These are phyloP conservation scores for Prinsepia uniflora DNA, from an alignment of 306 rosid species.

Conservation along the genomic window DNA sequence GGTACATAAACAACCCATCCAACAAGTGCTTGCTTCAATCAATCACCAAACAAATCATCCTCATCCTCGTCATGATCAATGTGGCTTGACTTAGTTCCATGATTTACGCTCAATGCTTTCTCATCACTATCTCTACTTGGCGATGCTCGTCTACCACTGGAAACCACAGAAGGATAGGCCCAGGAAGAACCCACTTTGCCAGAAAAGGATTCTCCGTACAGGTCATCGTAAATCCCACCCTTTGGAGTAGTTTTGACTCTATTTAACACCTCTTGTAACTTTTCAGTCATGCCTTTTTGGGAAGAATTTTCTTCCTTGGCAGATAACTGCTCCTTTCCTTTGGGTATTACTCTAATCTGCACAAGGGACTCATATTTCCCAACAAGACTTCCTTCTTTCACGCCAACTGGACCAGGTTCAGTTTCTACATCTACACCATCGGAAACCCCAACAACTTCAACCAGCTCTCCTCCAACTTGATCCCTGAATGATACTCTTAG, in stretches of 20 bases:
- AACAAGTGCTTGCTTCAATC: constrained; percentile 24
- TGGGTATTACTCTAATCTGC: constrained; percentile 84
- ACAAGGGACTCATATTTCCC: constrained; percentile 95
- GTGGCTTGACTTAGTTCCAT: constrained; percentile 41
- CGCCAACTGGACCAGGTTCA: constrained; percentile 93
- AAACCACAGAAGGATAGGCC: constrained; percentile 61
- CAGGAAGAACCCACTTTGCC: constrained; percentile 85
- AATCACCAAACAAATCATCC: constrained; percentile 85
- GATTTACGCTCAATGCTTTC: constrained; percentile 36
- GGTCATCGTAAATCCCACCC: constrained; percentile 80
- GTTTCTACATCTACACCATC: constrained; percentile 95
- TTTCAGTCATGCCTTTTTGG: constrained; percentile 88
- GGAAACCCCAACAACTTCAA: constrained; percentile 82
- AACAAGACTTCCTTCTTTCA: constrained; percentile 96
- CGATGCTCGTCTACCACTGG: constrained; percentile 35
- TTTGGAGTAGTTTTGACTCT: constrained; percentile 66
- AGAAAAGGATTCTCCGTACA: constrained; percentile 81
- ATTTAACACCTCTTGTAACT: constrained; percentile 77
- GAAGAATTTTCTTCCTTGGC: constrained; percentile 52
- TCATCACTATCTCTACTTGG: constrained; percentile 38
- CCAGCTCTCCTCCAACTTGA: constrained; percentile 93
- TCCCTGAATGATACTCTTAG: constrained; percentile 80
- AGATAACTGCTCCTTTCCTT: constrained; percentile 70
- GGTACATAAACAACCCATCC: constrained; percentile 25
- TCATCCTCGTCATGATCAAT: constrained; percentile 38